Percentiles rank a stretch among this genome's conserved stretches.
Evolutionary conservation across 2,329 filamentous ascomycete species (phyloP).

Genomic region (Aspergillus cejpii): DNA sequence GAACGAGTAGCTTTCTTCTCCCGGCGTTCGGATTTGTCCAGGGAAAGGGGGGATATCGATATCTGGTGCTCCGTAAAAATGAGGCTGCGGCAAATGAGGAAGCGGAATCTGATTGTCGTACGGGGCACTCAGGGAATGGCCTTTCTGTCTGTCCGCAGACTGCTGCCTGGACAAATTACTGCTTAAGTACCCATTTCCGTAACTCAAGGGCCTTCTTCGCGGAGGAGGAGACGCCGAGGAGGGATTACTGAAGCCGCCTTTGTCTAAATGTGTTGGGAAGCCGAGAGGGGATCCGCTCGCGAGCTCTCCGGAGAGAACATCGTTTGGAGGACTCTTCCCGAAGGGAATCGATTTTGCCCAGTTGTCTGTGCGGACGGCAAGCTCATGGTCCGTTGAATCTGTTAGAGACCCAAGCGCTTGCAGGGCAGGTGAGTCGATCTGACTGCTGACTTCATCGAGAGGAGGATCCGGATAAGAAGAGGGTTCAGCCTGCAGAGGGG

Average conservation of each 20-base stretch:
- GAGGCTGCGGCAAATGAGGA: constrained; percentile 67
- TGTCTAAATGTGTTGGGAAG: constrained; percentile 34
- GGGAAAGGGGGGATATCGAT: constrained; percentile 53
- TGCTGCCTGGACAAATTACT: constrained; percentile 34
- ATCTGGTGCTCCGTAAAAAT: constrained; percentile 70
- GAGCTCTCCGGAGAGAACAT: constrained; percentile 31
- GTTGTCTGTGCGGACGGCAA: constrained; percentile 35
- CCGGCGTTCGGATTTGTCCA: constrained; percentile 16
- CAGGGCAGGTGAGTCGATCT: constrained; percentile 35
- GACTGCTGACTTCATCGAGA: constrained; percentile 19
- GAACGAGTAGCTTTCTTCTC: constrained; percentile 60
- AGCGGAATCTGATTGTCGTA: constrained; percentile 46
- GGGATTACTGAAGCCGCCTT: constrained; percentile 38
- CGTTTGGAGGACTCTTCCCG: constrained; percentile 41
- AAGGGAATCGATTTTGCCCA: constrained; percentile 43
- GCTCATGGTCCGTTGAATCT: constrained; percentile 29
- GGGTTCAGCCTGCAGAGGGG: constrained; percentile 25
- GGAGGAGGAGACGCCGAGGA: constrained; percentile 41
- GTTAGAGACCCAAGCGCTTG: constrained; percentile 33
- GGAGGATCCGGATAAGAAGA: constrained; percentile 27
- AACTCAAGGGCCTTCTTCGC: constrained; percentile 39
- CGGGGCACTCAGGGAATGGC: constrained; percentile 34
- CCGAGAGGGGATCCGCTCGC: constrained; percentile 36
- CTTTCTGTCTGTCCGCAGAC: constrained; percentile 36
- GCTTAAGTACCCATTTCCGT: constrained; percentile 35